Evolutionary conservation across 768 basidiomycete species (phyloP).

Genomic region (Lanmaoa rubissima): DNA sequence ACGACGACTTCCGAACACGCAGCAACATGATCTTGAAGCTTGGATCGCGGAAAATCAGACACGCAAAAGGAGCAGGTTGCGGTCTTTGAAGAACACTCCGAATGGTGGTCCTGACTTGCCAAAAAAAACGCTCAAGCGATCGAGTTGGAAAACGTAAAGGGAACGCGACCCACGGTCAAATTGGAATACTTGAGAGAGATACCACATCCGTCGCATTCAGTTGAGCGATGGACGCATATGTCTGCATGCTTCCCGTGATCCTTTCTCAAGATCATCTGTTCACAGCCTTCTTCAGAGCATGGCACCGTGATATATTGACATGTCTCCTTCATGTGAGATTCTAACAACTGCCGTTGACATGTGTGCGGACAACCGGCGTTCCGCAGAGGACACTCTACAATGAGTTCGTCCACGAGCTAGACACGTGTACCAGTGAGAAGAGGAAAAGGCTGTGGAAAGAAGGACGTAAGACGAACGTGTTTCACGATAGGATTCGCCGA

Average conservation of each 20-base stretch:
- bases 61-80: slow-evolving; percentile 43
- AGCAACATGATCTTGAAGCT: slow-evolving; percentile 34
- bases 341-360: slow-evolving; percentile 66
- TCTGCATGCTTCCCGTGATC: slow-evolving; percentile 44
- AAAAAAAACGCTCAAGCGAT: slow-evolving; percentile 2
- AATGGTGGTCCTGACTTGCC: slow-evolving; percentile 37
- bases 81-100: slow-evolving; percentile 37
- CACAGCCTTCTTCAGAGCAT: slow-evolving; percentile 51
- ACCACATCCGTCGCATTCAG: slow-evolving; percentile 41
- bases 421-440: slow-evolving; percentile 8
- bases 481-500: slow-evolving; percentile 76
- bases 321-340: slow-evolving; percentile 56
- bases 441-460: not conserved
- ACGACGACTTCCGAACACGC: slow-evolving; percentile 40
- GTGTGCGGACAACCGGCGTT: slow-evolving; percentile 58
- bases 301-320: slow-evolving; percentile 57
- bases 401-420: slow-evolving; percentile 80
- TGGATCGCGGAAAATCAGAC: slow-evolving; percentile 34
- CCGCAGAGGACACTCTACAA: slow-evolving; percentile 67
- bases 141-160: not conserved
- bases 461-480: slow-evolving; percentile 36
- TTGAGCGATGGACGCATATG: slow-evolving; percentile 36
- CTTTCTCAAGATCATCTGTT: slow-evolving; percentile 42
- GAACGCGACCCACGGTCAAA: slow-evolving; percentile 35
- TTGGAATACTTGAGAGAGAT: slow-evolving; percentile 33